Evolutionary conservation across 2,329 filamentous ascomycete species (phyloP).

Genomic region (Cordyceps javanica): DNA sequence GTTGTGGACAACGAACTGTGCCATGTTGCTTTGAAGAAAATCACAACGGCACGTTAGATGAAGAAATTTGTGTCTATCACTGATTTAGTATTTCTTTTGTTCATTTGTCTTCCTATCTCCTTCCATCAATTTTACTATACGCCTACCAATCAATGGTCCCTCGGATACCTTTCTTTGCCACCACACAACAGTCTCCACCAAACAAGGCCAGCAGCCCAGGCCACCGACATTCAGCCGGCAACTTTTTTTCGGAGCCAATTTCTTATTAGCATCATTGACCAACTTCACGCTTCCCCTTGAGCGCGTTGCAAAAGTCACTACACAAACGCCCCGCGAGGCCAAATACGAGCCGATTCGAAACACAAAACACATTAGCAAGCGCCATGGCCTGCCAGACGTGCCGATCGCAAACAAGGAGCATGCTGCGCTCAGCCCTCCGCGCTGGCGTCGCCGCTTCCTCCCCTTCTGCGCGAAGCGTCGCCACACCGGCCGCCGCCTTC

Average conservation of each 20-base stretch:
- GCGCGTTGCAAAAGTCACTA: not conserved
- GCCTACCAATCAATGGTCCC: too few relatives aligned
- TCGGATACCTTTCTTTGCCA: too few relatives aligned
- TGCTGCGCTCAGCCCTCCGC: slow-evolving; percentile 30
- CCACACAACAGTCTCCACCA: not conserved
- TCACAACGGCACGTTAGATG: too few relatives aligned
- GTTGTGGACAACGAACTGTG: too few relatives aligned
- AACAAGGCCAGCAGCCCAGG: not conserved
- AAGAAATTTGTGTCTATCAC: too few relatives aligned
- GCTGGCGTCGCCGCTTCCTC: slow-evolving; percentile 21
- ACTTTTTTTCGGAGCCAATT: slow-evolving; percentile 11
- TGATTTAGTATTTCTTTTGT: too few relatives aligned
- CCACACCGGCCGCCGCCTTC: not conserved
- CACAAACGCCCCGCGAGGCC: not conserved
- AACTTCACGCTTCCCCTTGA: not conserved
- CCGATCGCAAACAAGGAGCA: slow-evolving; percentile 35
- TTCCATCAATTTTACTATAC: too few relatives aligned
- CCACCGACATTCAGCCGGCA: slow-evolving; percentile 22
- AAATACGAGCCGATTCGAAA: not conserved
- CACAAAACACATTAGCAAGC: not conserved
- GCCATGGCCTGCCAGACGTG: slow-evolving; percentile 46
- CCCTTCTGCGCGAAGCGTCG: slow-evolving; percentile 17
- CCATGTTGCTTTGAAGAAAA: too few relatives aligned
- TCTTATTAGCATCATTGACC: slow-evolving; percentile 1
- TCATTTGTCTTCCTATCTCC: too few relatives aligned